Evolutionary conservation across 371 early-diverging fungal species (phyloP), one percentile per base, ranked within the genome.

Genomic region (Smittium culicis): DNA sequence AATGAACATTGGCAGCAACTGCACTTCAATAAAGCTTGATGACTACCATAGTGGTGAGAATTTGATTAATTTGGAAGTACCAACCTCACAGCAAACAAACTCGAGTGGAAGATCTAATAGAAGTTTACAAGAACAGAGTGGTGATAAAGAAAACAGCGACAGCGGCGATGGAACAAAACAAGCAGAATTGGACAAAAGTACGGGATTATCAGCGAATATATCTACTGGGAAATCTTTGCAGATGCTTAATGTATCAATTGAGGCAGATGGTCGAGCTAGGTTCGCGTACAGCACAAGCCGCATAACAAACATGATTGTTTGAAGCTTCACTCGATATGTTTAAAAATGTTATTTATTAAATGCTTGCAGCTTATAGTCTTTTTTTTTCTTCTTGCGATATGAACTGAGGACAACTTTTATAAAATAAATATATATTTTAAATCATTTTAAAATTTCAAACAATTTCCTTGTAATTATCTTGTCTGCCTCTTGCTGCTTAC

Each of bases 401-500:
- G n/a, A n/a, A n/a, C n/a, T n/a, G n/a, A n/a, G n/a, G n/a, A n/a
- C n/a, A n/a, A n/a, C n/a, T n/a, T n/a, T n/a, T n/a, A n/a, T n/a
- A n/a, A n/a, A n/a, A n/a, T n/a, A n/a, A n/a, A n/a, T n/a, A n/a
- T n/a, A n/a, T n/a, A n/a, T n/a, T n/a, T n/a, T n/a, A n/a, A 59
- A 29, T 59, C 60, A 59, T 59, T 59, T 59, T 25, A 27, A 59
- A 16, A 59, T 59, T 59, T 59, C 28, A 27, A 59, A 59, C 25
- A 59, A n/a, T 32, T 29, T 59, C 60, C 32, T 5, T 32, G 11
- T 5, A 59, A 27, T 59, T 14, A 32, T 25, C n/a, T 5, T 59
- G 25, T 59, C 32, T 25, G 11, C 25, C 25, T 59, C 32, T 59
- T 59, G 60, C 60, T 29, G 30, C 25, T 32, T 29, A 25, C 60